Conservation (phyloP, 106 monocot genomes). For the Hemerocallis citrina region DNA sequence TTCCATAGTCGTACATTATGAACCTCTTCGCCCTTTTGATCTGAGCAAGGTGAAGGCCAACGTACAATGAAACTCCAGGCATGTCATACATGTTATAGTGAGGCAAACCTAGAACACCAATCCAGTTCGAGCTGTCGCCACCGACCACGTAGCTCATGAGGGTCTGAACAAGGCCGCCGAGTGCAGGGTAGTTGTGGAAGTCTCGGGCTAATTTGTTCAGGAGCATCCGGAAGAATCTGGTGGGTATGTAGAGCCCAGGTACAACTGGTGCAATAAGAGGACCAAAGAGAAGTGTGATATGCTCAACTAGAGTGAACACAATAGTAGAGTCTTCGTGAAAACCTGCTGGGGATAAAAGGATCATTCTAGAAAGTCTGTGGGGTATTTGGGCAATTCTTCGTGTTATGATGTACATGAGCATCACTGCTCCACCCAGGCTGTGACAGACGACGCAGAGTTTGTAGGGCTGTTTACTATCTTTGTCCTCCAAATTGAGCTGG, state of each 20-base stretch:
- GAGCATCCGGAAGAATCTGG: constrained; percentile 92
- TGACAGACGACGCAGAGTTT: constrained; percentile 69
- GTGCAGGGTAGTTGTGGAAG: constrained; percentile 84
- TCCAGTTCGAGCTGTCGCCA: constrained; percentile 93
- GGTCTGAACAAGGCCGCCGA: constrained; percentile 91
- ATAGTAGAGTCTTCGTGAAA: constrained; percentile 87
- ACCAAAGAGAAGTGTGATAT: constrained; percentile 48
- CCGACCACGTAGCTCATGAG: constrained; percentile 91
- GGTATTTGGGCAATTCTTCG: constrained; percentile 44
- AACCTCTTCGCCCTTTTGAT: constrained; percentile 72
- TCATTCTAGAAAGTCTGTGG: constrained; percentile 71
- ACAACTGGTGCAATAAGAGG: constrained; percentile 69
- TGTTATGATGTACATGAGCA: constrained; percentile 88
- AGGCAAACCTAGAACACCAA: constrained; percentile 79
- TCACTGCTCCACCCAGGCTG: constrained; percentile 91
- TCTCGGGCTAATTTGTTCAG: constrained; percentile 90
- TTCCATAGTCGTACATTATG: constrained; percentile 90
- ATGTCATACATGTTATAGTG: constrained; percentile 98
- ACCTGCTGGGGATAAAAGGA: constrained; percentile 88
- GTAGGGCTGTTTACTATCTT: constrained; percentile 39
- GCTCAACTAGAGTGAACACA: constrained; percentile 48
- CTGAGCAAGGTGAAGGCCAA: constrained; percentile 84
- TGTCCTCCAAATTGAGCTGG: constrained; percentile 11
- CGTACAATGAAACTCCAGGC: constrained; percentile 87
- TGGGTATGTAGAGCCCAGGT: constrained; percentile 90